These are phyloP conservation scores for Talaromyces nanjingensis DNA, from an alignment of 495 filamentous ascomycete genomes.

Conservation along the genomic window DNA sequence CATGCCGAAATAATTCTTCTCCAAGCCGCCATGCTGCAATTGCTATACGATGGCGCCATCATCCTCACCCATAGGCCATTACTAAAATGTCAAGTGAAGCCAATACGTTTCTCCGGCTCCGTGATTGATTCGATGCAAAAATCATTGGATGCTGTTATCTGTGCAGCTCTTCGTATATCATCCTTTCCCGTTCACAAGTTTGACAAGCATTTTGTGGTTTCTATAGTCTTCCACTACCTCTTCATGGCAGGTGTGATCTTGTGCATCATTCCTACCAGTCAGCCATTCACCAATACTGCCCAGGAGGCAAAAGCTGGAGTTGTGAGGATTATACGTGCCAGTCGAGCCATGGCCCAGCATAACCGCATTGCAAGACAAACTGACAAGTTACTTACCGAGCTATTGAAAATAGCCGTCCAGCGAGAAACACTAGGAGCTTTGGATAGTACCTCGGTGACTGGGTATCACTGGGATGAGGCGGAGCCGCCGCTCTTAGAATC, in stretches of 20 bases:
- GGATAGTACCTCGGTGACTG: conserved; percentile 2
- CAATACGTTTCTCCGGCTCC: conserved; percentile 1
- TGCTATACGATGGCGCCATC: conserved; percentile 16
- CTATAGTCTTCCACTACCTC: conserved; percentile 15
- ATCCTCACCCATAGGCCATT: conserved; percentile 15
- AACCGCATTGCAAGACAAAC: conserved; percentile 18
- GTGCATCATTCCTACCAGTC: conserved; percentile 16
- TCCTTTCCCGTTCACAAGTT: conserved; percentile 15
- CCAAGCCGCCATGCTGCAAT: conserved; percentile 16
- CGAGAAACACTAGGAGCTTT: conserved; percentile 15
- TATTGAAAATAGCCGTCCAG: conserved; percentile 16
- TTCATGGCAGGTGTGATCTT: conserved; percentile 19
- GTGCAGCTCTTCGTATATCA: conserved; percentile 18
- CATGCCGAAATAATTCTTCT: conserved; percentile 16
- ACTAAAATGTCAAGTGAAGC: conserved; percentile 11
- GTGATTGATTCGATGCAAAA: conserved; percentile 12
- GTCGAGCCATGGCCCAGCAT: conserved; percentile 9
- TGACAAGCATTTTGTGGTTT: conserved; percentile 16
- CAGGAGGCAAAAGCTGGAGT: conserved; percentile 17
- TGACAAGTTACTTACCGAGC: conserved; percentile 16
- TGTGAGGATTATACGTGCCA: conserved; percentile 17
- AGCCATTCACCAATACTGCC: conserved; percentile 13
- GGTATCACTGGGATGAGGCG: background rate
- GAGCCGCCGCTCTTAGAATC: conserved; percentile 1
- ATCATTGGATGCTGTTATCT: conserved; percentile 14